These are phyloP conservation scores for Arthrinium puccinioides DNA, from an alignment of 2,329 filamentous ascomycete species.

Conservation along the genomic window DNA sequence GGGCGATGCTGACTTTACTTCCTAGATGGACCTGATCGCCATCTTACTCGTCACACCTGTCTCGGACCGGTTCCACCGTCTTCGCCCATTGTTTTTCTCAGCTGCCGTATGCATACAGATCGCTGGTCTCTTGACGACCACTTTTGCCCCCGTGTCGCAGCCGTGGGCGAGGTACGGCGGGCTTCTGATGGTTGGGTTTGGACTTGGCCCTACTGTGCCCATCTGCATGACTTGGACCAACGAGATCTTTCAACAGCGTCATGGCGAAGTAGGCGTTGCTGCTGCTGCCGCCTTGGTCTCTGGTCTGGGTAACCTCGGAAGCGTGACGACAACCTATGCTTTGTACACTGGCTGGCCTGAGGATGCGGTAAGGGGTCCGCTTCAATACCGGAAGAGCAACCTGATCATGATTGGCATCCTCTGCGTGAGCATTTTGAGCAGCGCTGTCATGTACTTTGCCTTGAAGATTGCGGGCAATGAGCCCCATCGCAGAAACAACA, in stretches of 20 bases:
- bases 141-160: slow-evolving; percentile 58
- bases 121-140: slow-evolving; percentile 69
- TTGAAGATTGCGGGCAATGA: slow-evolving; percentile 52
- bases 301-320: slow-evolving; percentile 79
- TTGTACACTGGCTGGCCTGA: slow-evolving; percentile 81
- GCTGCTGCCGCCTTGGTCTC: slow-evolving; percentile 80
- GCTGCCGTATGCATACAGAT: slow-evolving; percentile 73
- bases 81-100: slow-evolving; percentile 76
- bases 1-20: slow-evolving; percentile 3
- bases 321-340: slow-evolving; percentile 81
- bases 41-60: slow-evolving; percentile 81
- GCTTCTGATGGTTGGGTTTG: slow-evolving; percentile 84
- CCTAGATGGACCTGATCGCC: slow-evolving; percentile 78
- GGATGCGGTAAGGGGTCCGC: slow-evolving; percentile 60
- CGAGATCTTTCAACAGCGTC: slow-evolving; percentile 82
- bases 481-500: slow-evolving; percentile 37
- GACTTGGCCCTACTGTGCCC: slow-evolving; percentile 82
- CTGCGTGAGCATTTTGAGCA: slow-evolving; percentile 66
- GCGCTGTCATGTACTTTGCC: slow-evolving; percentile 59
- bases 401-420: slow-evolving; percentile 84
- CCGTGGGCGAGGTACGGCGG: slow-evolving; percentile 84
- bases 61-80: slow-evolving; percentile 77
- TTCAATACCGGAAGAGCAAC: slow-evolving; percentile 77
- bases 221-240: slow-evolving; percentile 93
- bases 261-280: slow-evolving; percentile 86